These are phyloP conservation scores for Pseudogymnoascus sp. DNA, from an alignment of 2,329 filamentous ascomycete genomes.

Conservation along the genomic window DNA sequence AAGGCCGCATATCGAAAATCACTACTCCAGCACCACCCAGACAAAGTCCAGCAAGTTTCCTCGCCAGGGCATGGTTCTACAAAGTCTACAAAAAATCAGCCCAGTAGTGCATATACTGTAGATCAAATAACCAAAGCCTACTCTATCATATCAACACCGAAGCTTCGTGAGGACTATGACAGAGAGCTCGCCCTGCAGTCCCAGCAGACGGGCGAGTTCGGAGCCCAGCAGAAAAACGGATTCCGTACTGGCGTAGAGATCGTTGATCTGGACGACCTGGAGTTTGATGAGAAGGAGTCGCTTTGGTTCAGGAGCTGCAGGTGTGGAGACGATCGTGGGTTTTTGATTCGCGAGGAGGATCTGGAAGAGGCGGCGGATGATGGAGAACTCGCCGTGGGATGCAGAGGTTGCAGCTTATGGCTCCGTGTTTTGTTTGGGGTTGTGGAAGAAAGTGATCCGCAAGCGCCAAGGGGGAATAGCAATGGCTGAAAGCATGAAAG, in stretches of 20 bases:
- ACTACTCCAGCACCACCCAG: conserved; percentile 57
- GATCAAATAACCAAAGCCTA: conserved; percentile 58
- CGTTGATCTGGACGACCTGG: conserved; percentile 57
- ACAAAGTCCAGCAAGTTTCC: conserved; percentile 36
- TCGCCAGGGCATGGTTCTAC: conserved; percentile 11
- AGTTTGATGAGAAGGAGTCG: conserved; percentile 39
- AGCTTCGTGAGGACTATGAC: conserved; percentile 46
- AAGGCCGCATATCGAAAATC: conserved; percentile 58
- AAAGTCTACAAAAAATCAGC: conserved; percentile 13
- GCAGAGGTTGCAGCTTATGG: conserved; percentile 59
- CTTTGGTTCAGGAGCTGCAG: conserved; percentile 52
- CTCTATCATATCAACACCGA: conserved; percentile 43
- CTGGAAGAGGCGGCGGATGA: conserved; percentile 49
- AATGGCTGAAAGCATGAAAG: conserved; percentile 26
- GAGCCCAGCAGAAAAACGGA: conserved; percentile 16
- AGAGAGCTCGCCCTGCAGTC: conserved; percentile 32
- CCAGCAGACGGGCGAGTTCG: conserved; percentile 16
- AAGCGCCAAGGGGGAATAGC: not conserved
- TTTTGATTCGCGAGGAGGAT: conserved; percentile 49
- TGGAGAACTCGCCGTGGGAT: conserved; percentile 56
- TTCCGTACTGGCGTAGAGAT: conserved; percentile 54
- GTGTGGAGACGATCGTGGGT: conserved; percentile 55
- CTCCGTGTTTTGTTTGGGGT: conserved; percentile 55
- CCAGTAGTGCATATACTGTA: conserved; percentile 39
- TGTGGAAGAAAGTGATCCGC: conserved; percentile 29